Conservation (phyloP, 306 rosid species). For the Macrotyloma uniflorum region DNA sequence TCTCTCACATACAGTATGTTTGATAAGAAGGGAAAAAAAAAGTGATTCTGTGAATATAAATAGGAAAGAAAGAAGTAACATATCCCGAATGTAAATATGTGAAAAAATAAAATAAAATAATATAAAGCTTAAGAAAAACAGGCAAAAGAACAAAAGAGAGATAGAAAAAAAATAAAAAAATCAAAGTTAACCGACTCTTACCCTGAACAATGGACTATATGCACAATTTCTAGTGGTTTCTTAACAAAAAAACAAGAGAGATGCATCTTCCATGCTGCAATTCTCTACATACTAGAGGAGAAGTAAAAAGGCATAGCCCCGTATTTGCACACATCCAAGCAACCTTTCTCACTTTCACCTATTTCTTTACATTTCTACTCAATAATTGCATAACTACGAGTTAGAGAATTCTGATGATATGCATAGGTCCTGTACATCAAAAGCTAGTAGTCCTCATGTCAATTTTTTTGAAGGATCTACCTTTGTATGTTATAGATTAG, state of each 20-base stretch:
- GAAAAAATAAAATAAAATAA: no score
- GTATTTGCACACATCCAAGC: not conserved
- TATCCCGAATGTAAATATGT: not conserved
- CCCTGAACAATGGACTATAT: not conserved
- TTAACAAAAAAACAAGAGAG: not conserved
- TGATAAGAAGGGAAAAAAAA: not conserved
- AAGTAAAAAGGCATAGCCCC: not conserved
- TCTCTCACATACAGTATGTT: not conserved
- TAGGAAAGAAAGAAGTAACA: not conserved
- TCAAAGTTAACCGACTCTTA: not conserved
- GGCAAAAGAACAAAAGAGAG: no score
- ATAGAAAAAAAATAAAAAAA: not conserved
- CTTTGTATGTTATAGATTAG: not conserved
- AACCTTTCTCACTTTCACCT: not conserved
- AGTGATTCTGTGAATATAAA: not conserved
- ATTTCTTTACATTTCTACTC: not conserved
- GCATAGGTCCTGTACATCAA: not conserved
- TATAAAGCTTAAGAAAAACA: no score
- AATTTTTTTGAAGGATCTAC: slow-evolving; percentile 29
- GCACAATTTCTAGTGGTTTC: not conserved
- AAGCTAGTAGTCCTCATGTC: slow-evolving; percentile 25
- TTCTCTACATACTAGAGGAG: not conserved
- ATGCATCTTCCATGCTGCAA: not conserved
- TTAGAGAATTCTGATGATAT: not conserved
- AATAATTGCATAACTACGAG: slow-evolving; percentile 24